A percentile compares a stretch with the other conserved stretches of the same genome.
Evolutionary conservation across 495 filamentous ascomycete species (phyloP).

Genomic region (Xylaria intraflava): DNA sequence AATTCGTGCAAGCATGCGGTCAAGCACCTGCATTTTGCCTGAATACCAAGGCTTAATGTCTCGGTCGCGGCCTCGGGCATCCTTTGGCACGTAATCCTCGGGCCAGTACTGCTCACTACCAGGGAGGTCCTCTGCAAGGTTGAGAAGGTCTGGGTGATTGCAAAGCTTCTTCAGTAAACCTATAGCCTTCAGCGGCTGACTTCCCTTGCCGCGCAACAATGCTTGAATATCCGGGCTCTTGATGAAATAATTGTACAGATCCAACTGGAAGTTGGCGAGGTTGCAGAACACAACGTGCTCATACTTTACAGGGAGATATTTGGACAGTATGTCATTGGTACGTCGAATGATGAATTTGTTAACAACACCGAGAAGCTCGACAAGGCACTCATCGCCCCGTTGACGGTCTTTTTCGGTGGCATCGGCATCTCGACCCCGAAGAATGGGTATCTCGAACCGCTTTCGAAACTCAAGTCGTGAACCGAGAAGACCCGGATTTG

Average conservation of each 20-base stretch:
- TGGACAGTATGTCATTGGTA: slow-evolving; percentile 96
- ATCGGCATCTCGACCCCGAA: slow-evolving; percentile 84
- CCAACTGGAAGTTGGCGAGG: slow-evolving; percentile 83
- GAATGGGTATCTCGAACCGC: slow-evolving; percentile 86
- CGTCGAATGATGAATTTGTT: slow-evolving; percentile 99
- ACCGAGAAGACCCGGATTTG: slow-evolving; percentile 87
- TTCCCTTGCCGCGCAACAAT: slow-evolving; percentile 87
- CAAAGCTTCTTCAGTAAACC: slow-evolving; percentile 95
- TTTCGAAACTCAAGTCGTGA: slow-evolving; percentile 91
- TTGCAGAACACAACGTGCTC: slow-evolving; percentile 99
- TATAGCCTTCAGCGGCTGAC: slow-evolving; percentile 94
- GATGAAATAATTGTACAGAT: slow-evolving; percentile 94
- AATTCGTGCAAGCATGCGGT: slow-evolving; percentile 96
- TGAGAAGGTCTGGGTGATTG: slow-evolving; percentile 93
- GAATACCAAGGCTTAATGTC: slow-evolving; percentile 96
- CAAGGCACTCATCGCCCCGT: slow-evolving; percentile 76
- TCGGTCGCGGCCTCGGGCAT: slow-evolving; percentile 78
- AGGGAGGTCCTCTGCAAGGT: slow-evolving; percentile 75
- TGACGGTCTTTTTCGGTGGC: slow-evolving; percentile 76
- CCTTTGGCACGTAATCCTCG: slow-evolving; percentile 82
- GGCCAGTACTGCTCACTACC: slow-evolving; percentile 80
- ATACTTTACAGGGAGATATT: slow-evolving; percentile 98
- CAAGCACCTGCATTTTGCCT: slow-evolving; percentile 96
- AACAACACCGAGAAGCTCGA: slow-evolving; percentile 74
- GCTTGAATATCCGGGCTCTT: slow-evolving; percentile 91